Evolutionary conservation across 2,329 filamentous ascomycete genomes (phyloP).

Genomic region (Phialophora tarda): DNA sequence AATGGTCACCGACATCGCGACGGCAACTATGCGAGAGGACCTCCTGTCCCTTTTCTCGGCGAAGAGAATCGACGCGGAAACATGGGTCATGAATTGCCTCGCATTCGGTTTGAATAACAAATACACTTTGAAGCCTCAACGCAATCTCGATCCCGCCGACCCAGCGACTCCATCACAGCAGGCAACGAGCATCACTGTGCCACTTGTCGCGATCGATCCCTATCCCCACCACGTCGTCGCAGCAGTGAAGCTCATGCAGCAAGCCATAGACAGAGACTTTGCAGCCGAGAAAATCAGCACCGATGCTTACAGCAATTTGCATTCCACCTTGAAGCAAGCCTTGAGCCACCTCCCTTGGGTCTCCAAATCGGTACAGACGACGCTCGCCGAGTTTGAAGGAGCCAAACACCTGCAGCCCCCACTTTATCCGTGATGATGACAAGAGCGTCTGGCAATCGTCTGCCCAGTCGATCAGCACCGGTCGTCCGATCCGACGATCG

Average conservation of each 20-base stretch:
- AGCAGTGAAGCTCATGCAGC: slow-evolving; percentile 41
- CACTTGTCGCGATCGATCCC: slow-evolving; percentile 43
- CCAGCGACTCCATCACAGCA: slow-evolving; percentile 8
- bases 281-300: slow-evolving; percentile 38
- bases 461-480: neutral
- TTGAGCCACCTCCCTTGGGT: slow-evolving; percentile 42
- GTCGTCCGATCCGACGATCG: neutral
- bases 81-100: slow-evolving; percentile 41
- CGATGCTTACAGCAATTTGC: slow-evolving; percentile 39
- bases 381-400: slow-evolving; percentile 30
- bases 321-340: slow-evolving; percentile 39
- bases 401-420: slow-evolving; percentile 17
- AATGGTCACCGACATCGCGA: slow-evolving; percentile 41
- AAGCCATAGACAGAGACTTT: slow-evolving; percentile 42
- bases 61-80: slow-evolving; percentile 39
- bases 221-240: slow-evolving; percentile 45
- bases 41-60: slow-evolving; percentile 39
- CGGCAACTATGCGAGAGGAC: slow-evolving; percentile 40
- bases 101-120: slow-evolving; percentile 43
- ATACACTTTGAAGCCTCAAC: slow-evolving; percentile 33
- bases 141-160: neutral
- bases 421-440: slow-evolving; percentile 8
- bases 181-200: slow-evolving; percentile 30
- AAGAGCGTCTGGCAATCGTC: neutral
- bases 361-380: slow-evolving; percentile 42